phyloP scores from a whole-genome alignment of 2,329 filamentous ascomycete genomes.

The Xylariaceae sp. region DNA sequence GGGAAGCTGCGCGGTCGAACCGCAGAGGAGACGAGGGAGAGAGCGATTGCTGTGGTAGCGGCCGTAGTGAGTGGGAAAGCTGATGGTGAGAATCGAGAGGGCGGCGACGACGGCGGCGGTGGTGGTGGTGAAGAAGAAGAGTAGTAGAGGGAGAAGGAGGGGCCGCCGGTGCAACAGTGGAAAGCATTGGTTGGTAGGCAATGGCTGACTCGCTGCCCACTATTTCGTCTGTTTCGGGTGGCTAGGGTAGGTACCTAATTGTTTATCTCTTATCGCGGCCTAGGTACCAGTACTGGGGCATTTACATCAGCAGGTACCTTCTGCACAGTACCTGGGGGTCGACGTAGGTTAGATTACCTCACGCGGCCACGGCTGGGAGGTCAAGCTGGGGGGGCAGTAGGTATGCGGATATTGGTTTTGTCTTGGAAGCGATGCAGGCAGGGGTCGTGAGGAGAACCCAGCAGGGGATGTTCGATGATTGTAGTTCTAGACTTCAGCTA shows the following conservation, averaged over 20 bases:
- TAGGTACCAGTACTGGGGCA: too few species aligned
- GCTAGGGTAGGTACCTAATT: not conserved
- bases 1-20: constrained; percentile 25
- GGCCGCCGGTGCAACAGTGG: constrained; percentile 25
- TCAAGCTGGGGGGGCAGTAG: not conserved
- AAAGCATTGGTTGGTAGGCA: constrained; percentile 28
- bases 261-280: constrained; percentile 24
- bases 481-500: constrained; percentile 16
- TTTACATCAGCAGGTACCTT: constrained; percentile 12
- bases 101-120: constrained; percentile 19
- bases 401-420: constrained; percentile 6
- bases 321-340: not conserved
- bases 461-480: constrained; percentile 13
- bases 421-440: not conserved
- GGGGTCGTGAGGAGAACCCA: constrained; percentile 7
- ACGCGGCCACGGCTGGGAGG: too few species aligned
- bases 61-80: constrained; percentile 5
- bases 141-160: constrained; percentile 29
- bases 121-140: constrained; percentile 28
- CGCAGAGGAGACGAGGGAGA: constrained; percentile 22
- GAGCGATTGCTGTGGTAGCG: constrained; percentile 4
- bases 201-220: constrained; percentile 22
- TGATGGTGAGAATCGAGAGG: constrained; percentile 23
- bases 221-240: constrained; percentile 18
- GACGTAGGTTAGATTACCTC: not conserved